Evolutionary conservation across 176 grass and related monocot genomes (phyloP).

Genomic region (Carex scoparia): DNA sequence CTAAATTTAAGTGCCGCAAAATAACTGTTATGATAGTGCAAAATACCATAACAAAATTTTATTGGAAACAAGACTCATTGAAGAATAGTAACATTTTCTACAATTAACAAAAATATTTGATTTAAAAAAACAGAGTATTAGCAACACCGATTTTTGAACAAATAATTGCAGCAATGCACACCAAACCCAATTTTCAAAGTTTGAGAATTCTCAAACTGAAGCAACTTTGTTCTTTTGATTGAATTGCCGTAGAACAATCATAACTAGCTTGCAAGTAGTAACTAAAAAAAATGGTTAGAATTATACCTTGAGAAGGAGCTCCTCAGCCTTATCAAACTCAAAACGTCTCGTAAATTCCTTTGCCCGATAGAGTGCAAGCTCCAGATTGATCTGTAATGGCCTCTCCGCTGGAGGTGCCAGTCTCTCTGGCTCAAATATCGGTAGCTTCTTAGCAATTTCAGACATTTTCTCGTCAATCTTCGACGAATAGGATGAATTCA

Average conservation of each 20-base stretch:
- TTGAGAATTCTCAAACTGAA: background rate
- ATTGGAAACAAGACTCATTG: background rate
- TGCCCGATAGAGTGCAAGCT: constrained; percentile 72
- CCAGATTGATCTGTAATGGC: constrained; percentile 82
- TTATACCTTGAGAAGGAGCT: constrained; percentile 69
- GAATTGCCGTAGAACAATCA: background rate
- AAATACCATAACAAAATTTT: too few relatives aligned
- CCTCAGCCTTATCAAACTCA: constrained; percentile 74
- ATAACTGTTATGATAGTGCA: too few relatives aligned
- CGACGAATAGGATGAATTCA: background rate
- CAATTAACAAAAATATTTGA: background rate
- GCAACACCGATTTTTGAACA: background rate
- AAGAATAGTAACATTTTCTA: background rate
- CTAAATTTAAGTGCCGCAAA: too few relatives aligned
- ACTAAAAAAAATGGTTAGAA: background rate
- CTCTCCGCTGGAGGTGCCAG: constrained; percentile 31
- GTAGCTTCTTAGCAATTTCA: constrained; percentile 81
- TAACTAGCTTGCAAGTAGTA: background rate
- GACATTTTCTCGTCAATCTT: constrained; percentile 52
- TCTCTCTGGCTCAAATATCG: constrained; percentile 69
- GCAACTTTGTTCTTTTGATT: background rate
- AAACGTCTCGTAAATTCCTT: constrained; percentile 76
- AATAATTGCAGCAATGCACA: background rate
- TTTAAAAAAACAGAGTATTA: background rate
- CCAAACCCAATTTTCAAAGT: background rate